A percentile compares a stretch with the other conserved stretches of the same genome.
Evolutionary conservation across 768 basidiomycete genomes (phyloP).

Genomic region (Rossbeevera mucosa): DNA sequence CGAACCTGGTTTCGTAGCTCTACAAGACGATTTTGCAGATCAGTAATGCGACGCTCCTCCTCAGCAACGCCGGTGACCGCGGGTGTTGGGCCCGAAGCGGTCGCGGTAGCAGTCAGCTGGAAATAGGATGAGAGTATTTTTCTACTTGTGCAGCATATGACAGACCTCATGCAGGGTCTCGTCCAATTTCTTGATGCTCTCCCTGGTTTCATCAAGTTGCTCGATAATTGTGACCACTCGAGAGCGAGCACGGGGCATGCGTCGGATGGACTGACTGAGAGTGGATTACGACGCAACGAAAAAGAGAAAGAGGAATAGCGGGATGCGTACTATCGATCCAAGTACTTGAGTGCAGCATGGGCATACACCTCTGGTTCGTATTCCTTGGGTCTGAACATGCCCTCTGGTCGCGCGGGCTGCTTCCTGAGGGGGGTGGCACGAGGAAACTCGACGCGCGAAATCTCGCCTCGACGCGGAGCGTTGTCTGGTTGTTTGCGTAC

Average conservation of each 20-base stretch:
- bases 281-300: conserved; percentile 29
- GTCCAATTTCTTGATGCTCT: conserved; percentile 34
- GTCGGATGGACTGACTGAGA: conserved; percentile 41
- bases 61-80: conserved; percentile 30
- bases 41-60: conserved; percentile 41
- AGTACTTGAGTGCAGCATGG: conserved; percentile 68
- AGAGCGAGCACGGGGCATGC: conserved; percentile 47
- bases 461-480: conserved; percentile 34
- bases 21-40: conserved; percentile 39
- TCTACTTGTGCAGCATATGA: conserved; percentile 6
- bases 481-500: conserved; percentile 26
- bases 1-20: conserved; percentile 39
- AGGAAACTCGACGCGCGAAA: conserved; percentile 61
- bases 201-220: conserved; percentile 34
- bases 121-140: neutral
- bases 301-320: neutral
- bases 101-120: conserved; percentile 17
- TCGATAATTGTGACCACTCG: conserved; percentile 37
- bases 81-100: conserved; percentile 17
- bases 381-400: conserved; percentile 34
- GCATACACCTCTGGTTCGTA: conserved; percentile 73
- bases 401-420: conserved; percentile 39
- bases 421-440: conserved; percentile 66
- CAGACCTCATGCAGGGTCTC: conserved; percentile 40
- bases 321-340: conserved; percentile 67